Evolutionary conservation across 108 stramenopile species (phyloP).

Genomic region (Parietichytrium sp.): DNA sequence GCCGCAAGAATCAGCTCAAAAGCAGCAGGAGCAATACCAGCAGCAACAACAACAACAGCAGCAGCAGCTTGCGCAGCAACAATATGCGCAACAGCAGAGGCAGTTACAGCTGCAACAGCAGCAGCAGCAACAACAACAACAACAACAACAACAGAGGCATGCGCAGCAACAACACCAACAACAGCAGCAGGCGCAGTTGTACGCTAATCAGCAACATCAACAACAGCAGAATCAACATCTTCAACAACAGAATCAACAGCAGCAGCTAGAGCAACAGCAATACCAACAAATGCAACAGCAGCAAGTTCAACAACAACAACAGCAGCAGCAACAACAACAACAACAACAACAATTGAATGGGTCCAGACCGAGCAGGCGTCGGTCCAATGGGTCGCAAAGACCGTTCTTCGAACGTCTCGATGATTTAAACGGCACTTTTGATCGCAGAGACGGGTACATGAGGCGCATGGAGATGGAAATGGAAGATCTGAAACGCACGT

Average conservation of each 20-base stretch:
- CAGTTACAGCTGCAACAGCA: background rate
- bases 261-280: background rate
- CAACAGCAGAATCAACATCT: background rate
- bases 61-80: too few relatives aligned
- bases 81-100: too few relatives aligned
- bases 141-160: background rate
- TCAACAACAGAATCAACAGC: background rate
- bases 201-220: background rate
- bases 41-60: too few relatives aligned
- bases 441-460: background rate
- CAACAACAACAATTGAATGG: background rate
- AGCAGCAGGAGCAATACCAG: too few relatives aligned
- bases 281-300: background rate
- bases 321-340: background rate
- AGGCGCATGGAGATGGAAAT: background rate
- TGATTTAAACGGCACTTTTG: background rate
- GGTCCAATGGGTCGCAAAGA: background rate
- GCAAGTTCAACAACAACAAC: background rate
- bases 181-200: background rate
- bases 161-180: background rate
- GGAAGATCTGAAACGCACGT: background rate
- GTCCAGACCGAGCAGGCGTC: background rate
- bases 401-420: slow-evolving; percentile 30
- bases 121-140: too few relatives aligned
- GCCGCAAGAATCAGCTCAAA: too few relatives aligned